phyloP scores from a whole-genome alignment of 768 basidiomycete species.

The Hypsizygus marmoreus region DNA sequence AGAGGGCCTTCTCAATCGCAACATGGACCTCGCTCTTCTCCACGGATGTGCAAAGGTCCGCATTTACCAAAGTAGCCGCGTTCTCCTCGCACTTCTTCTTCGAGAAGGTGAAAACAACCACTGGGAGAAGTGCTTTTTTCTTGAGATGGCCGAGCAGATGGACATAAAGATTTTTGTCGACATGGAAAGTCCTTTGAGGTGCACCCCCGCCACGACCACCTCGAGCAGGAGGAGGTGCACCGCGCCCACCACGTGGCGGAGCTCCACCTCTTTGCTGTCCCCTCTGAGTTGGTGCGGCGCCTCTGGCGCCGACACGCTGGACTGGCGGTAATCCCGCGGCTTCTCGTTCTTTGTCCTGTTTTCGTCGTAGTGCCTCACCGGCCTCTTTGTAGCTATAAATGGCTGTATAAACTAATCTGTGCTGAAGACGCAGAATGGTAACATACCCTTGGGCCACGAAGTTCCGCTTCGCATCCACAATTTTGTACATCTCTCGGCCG shows the following conservation, averaged over 20 bases:
- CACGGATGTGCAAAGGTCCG: constrained; percentile 82
- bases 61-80: constrained; percentile 83
- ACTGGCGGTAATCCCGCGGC: constrained; percentile 90
- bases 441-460: constrained; percentile 73
- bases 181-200: constrained; percentile 60
- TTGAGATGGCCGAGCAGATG: constrained; percentile 85
- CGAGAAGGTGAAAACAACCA: constrained; percentile 95
- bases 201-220: constrained; percentile 43
- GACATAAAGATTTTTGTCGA: constrained; percentile 92
- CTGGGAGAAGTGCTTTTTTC: constrained; percentile 86
- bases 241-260: constrained; percentile 43
- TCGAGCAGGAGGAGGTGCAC: constrained; percentile 29
- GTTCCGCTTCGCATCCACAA: constrained; percentile 79
- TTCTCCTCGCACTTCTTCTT: constrained; percentile 98
- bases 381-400: constrained; percentile 82
- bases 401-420: constrained; percentile 1
- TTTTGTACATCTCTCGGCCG: constrained; percentile 89
- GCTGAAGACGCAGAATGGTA: not conserved
- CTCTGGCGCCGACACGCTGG: constrained; percentile 81
- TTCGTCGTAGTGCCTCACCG: constrained; percentile 82
- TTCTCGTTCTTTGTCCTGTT: constrained; percentile 98
- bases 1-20: constrained; percentile 88
- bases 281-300: constrained; percentile 56
- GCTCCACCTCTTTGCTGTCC: constrained; percentile 56
- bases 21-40: constrained; percentile 99